Base-by-base conservation (phyloP, 768 basidiomycete genomes). In the Coprinopsis marcescibilis region DNA sequence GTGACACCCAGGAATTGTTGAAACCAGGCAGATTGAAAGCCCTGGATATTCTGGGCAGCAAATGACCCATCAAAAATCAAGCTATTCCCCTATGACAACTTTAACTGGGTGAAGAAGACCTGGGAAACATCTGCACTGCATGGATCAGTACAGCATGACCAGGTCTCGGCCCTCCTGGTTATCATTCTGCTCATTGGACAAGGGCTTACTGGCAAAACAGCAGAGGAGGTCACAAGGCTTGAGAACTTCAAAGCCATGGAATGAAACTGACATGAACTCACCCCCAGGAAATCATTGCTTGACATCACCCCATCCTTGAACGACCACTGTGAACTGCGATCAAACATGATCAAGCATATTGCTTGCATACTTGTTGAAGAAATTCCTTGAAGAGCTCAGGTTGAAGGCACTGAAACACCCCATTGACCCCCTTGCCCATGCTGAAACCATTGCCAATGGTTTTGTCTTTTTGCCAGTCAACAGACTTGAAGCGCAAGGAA, bases 81-180 rank as follows among this genome's bases (percentile, higher is more conserved):
- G 14, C 41, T 60, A 20, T 39, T 60, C 14, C 56, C 53, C 6
- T 60, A 59, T 35, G 56, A 59, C 37, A 59, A 59, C 24, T 57
- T 57, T 36, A 60, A 60, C 40, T 60, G 58, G 58, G 48, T 38
- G 11, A 17, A 49, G 14, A n/a, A 35, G 19, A 46, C 52, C 2
- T 52, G 41, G 36, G 57, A 60, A 34, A 25, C 55, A 0, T 48
- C 55, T 0, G 49, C 55, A 12, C 24, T 45, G 10, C 52, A 57
- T 35, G 38, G 33, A 3, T 40, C 48, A 1, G 20, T 52, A 4
- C 40, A 43, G 8, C 56, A 60, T 42, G 57, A 60, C 30, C 45
- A 60, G 37, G 56, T 57, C 0, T 60, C 57, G 17, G 59, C 57
- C 13, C 25, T 58, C 1, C 46, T 60, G 17, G 17, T 37, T 3